Evolutionary conservation across 768 basidiomycete genomes (phyloP), one percentile per base, ranked within the genome.

Genomic region (Tricholoma flavovirens): DNA sequence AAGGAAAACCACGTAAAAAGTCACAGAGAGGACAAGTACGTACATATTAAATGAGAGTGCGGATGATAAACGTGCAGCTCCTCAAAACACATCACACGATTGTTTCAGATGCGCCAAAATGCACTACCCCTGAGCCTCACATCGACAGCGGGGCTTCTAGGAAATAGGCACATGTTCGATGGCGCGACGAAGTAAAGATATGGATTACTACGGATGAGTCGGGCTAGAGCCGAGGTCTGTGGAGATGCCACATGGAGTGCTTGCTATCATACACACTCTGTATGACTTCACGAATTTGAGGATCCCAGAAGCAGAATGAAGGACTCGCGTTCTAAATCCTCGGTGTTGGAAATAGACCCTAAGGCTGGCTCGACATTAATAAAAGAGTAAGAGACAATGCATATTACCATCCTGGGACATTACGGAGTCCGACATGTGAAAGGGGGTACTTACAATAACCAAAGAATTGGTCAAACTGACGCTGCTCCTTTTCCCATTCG

Each of bases 1-100:
- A 30, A 49, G 24, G n/a, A 49, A n/a, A 49, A 29, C 46, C 46
- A 49, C 46, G 46, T 49, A 49, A 49, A 49, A 49, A 49, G 46
- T 29, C 46, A 30, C 46, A 49, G 26, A 30, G 46, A 49, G 14
- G 29, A 49, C 46, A n/a, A 17, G 46, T 49, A 49, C 46, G 46
- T 49, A 49, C 46, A 30, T 9, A 29, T 49, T 49, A 29, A 49
- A 17, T 30, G 46, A 49, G 46, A 49, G n/a, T 9, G 29, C 46
- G 46, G 46, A 49, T 49, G 46, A 49, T 30, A 29, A 49, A 49
- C 46, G 46, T 30, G 46, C 46, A 15, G 26, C 21, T 49, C 46
- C 46, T 30, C 46, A 8, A 49, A 49, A 17, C 46, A 49, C 46
- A 49, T 30, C 29, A 46, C 22, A 29, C 46, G 46, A 30, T 26